phyloP scores from a whole-genome alignment of 176 grass and related monocot genomes.

The Cenchrus americanus region DNA sequence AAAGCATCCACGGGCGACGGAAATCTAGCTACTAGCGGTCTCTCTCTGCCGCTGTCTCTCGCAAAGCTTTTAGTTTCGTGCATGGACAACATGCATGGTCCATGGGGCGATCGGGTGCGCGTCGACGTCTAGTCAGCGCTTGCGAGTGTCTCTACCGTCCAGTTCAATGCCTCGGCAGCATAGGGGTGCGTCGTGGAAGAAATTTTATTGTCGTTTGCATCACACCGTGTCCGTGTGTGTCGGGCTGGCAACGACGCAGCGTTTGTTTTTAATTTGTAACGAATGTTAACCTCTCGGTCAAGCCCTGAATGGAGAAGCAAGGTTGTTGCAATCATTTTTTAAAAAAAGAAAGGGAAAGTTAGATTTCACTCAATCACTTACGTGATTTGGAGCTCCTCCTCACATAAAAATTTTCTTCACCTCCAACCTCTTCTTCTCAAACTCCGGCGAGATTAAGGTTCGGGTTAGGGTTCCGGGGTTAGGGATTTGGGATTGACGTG shows the following conservation, averaged over 20 bases:
- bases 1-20: neutral
- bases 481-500: too few relatives aligned
- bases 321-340: too few relatives aligned
- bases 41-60: neutral
- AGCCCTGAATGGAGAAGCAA: neutral
- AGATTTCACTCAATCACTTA: too few relatives aligned
- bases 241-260: neutral
- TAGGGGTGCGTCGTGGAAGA: neutral
- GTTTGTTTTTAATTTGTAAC: conserved; percentile 19
- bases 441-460: too few relatives aligned
- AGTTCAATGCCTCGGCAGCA: neutral
- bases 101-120: neutral
- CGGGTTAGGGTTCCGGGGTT: too few relatives aligned
- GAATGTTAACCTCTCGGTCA: neutral
- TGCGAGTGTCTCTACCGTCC: neutral
- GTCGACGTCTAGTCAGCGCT: conserved; percentile 4
- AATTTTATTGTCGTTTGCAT: neutral
- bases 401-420: too few relatives aligned
- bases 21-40: neutral
- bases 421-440: too few relatives aligned
- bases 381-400: too few relatives aligned
- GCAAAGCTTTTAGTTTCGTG: neutral
- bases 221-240: conserved; percentile 8
- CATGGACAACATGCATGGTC: neutral
- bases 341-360: too few relatives aligned